Percentiles rank a stretch among this genome's conserved stretches.
phyloP scores from a whole-genome alignment of 768 basidiomycete species.

The Favolaschia claudopus region DNA sequence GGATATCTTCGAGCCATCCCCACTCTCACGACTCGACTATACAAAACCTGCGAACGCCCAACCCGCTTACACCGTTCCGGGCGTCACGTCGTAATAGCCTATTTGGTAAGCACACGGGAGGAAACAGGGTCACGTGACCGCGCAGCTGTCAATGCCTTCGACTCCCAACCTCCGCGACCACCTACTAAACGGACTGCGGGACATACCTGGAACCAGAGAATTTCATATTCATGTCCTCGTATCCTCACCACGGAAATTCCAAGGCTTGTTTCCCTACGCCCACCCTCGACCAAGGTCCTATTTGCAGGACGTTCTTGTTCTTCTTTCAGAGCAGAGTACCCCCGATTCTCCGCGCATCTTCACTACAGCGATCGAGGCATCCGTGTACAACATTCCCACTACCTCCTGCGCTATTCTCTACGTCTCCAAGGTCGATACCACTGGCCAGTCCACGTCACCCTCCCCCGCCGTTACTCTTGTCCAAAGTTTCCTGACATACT shows the following conservation, averaged over 20 bases:
- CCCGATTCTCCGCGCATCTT: conserved; percentile 63
- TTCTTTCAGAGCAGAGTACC: conserved; percentile 69
- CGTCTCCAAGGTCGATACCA: conserved; percentile 93
- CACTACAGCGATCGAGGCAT: conserved; percentile 82
- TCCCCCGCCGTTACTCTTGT: conserved; percentile 79
- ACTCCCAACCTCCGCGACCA: conserved; percentile 61
- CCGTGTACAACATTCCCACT: conserved; percentile 74
- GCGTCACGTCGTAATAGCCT: no score
- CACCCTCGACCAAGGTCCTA: conserved; percentile 68
- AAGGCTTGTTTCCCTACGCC: conserved; percentile 79
- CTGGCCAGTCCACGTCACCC: conserved; percentile 72
- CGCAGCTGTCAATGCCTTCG: no score
- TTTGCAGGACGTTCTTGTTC: conserved; percentile 79
- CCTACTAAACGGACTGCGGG: conserved; percentile 62
- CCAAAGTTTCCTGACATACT: conserved; percentile 67
- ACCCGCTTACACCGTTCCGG: no score
- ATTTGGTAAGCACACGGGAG: no score
- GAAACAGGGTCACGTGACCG: conserved; percentile 14
- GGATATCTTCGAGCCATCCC: no score
- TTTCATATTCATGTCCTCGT: conserved; percentile 82
- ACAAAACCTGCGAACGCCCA: no score
- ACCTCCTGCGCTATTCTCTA: conserved; percentile 81
- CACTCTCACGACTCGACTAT: no score
- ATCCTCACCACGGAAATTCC: conserved; percentile 71
- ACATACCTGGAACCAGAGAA: conserved; percentile 70